Base-by-base conservation (phyloP, 352 stramenopile species). In the Globisporangium orthogonon region DNA sequence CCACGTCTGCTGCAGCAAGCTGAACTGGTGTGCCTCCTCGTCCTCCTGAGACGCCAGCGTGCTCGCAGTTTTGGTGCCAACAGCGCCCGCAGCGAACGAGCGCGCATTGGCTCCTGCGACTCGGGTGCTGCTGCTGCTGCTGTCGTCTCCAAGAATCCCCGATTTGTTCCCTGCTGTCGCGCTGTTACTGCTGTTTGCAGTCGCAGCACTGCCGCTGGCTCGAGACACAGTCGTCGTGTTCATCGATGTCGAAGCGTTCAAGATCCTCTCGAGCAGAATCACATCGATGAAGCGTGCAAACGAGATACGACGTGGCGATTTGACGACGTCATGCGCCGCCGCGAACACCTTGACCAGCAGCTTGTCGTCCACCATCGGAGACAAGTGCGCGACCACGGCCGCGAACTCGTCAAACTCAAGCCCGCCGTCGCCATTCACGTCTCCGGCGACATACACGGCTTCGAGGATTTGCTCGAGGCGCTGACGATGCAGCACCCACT, bases 331-430 rank as follows among this genome's bases (percentile, higher is more conserved):
- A 52, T 89, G 76, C 0, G 78, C 73, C 0, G 76, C 76, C 7
- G 73, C 72, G 47, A 89, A 89, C 7, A 85, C 58, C 39, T 74
- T 76, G 23, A 82, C 73, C n/a, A 85, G 37, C 29, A 85, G 77
- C 45, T 72, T 68, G 44, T 89, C 79, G n/a, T 75, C 62, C 7
- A 86, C 54, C 0, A 62, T 66, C 4, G 82, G 77, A 31, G 82
- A 67, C 15, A 91, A 50, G 28, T 89, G 71, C 13, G 59, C 68
- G 18, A 90, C 60, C 4, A 89, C 82, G 3, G 75, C 73, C 4
- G 72, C 68, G 63, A 91, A 91, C 67, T 91, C 82, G 50, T 89
- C 79, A 44, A 76, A 89, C 58, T 87, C 79, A 39, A 91, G 73
- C 30, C 61, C 76, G 18, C 80, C 82, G 57, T 91, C 76, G 23